Evolutionary conservation across 768 basidiomycete genomes (phyloP), one percentile per base, ranked within the genome.

Genomic region (Tylopilus rubrobrunneus): DNA sequence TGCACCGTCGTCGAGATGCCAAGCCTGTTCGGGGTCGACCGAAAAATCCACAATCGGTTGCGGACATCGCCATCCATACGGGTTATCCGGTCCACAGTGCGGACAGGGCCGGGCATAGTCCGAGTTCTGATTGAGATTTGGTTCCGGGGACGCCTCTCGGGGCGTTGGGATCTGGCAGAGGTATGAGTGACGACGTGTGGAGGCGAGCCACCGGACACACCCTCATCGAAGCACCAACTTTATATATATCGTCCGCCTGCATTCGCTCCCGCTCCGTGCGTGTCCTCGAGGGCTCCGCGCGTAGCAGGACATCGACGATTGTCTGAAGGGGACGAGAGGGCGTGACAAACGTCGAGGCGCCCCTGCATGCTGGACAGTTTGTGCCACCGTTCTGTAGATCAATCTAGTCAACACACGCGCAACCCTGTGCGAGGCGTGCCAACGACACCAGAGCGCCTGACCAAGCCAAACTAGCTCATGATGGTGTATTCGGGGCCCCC

Each of bases 191-290:
- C 10, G 42, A 46, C 6, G 29, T 15, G 34, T 51, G 14, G 15
- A 29, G 10, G 41, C 17, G 14, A 29, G 39, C 45, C 12, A n/a
- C 15, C 33, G 27, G 36, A 72, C 80, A 52, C 67, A 91, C 89
- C 63, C 85, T 77, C 68, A 92, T 75, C 25, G 78, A 74, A 29
- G 76, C 69, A 2, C 86, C 86, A 28, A 74, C 65, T 54, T 76
- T 79, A 62, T 92, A 93, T 25, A 92, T 71, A 53, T 89, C 88
- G 61, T 93, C 91, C 4, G 91, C 91, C 69, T 93, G 91, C 53
- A 80, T 76, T 21, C 84, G 81, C 65, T 93, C 91, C 37, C 85
- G 74, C 62, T 81, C 80, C 33, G 85, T 72, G 44, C 91, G 84
- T 44, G 78, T 77, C 64, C 79, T 83, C 34, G 83, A 78, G 14